Evolutionary conservation across 1,139 yeast genomes (phyloP), one percentile per base, ranked within the genome.

Genomic region (Candida gigantensis): DNA sequence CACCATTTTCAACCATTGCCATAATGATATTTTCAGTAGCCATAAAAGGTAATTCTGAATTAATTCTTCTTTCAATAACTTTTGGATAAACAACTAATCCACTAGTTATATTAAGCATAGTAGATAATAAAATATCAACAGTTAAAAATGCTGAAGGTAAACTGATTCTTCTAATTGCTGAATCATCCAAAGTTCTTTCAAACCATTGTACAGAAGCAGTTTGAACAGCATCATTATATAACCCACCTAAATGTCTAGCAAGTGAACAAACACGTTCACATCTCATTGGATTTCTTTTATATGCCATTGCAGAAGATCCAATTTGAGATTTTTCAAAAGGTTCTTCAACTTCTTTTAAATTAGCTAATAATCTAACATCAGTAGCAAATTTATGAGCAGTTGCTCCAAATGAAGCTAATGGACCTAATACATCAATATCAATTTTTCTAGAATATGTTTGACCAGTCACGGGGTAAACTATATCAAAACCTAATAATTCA

Each of bases 1-100:
- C 97, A 53, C 97, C 97, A 64, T 84, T 84, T 68, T 89, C 95
- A 42, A 92, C 98, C 97, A 92, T 92, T 40, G 98, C 98, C 99
- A 92, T 92, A 63, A 92, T 92, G 61, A 92, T 81, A 68, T 92
- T 92, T 70, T 92, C 99, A 38, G 99, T 92, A 49, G 99, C 99
- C 99, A 92, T 92, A 74, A 94, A 92, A 51, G 99, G 99, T 57
- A 92, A 77, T 68, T 94, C 98, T 36, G 96, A 77, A 61, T 64
- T 81, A 65, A 92, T 92, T 70, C 97, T 85, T 74, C 97, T 85
- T 71, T 85, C 96, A 58, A 92, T 92, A 52, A 92, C 98, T 77
- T 92, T 90, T 52, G 98, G 98, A 70, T 94, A 92, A 32, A 92
- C 98, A 38, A 94, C 98, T 47, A 92, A 74, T 11, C 98, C 99